phyloP scores from a whole-genome alignment of 2,329 filamentous ascomycete species.

The Claviceps sp. region DNA sequence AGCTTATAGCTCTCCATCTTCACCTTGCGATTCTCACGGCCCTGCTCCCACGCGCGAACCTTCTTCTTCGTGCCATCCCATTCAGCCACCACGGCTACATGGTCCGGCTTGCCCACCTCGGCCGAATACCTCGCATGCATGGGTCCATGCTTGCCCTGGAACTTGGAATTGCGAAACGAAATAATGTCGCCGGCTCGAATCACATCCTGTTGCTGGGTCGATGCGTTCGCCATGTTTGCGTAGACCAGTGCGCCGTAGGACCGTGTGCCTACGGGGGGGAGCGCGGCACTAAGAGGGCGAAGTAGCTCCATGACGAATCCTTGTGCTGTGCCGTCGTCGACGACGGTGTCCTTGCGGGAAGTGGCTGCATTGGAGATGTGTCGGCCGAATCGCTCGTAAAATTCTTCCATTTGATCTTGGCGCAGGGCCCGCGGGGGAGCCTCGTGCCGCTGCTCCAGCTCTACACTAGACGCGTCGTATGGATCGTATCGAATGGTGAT shows the following conservation, averaged over 20 bases:
- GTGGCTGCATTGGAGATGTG: slow-evolving; percentile 58
- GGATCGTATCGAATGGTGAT: slow-evolving; percentile 70
- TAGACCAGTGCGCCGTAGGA: slow-evolving; percentile 89
- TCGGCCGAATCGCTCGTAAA: slow-evolving; percentile 70
- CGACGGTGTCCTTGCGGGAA: slow-evolving; percentile 61
- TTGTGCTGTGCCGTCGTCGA: slow-evolving; percentile 74
- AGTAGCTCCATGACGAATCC: slow-evolving; percentile 70
- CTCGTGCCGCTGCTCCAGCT: slow-evolving; percentile 77
- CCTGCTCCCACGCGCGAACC: slow-evolving; percentile 89
- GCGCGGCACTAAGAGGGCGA: slow-evolving; percentile 55
- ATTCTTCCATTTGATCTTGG: slow-evolving; percentile 85
- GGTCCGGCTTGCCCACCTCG: slow-evolving; percentile 79
- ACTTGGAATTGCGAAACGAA: slow-evolving; percentile 80
- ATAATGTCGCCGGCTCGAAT: slow-evolving; percentile 90
- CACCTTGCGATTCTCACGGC: slow-evolving; percentile 82
- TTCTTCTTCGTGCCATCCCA: slow-evolving; percentile 99
- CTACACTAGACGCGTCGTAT: slow-evolving; percentile 56
- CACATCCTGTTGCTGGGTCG: slow-evolving; percentile 79
- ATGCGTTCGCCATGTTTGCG: slow-evolving; percentile 87
- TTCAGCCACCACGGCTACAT: slow-evolving; percentile 83
- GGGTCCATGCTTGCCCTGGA: slow-evolving; percentile 87
- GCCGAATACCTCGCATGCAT: slow-evolving; percentile 89
- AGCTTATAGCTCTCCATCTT: slow-evolving; percentile 91
- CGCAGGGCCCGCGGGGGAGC: slow-evolving; percentile 66
- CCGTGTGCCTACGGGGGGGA: slow-evolving; percentile 74